These are phyloP conservation scores for Starmerella davenportii DNA, from an alignment of 805 yeast genomes.

Conservation along the genomic window DNA sequence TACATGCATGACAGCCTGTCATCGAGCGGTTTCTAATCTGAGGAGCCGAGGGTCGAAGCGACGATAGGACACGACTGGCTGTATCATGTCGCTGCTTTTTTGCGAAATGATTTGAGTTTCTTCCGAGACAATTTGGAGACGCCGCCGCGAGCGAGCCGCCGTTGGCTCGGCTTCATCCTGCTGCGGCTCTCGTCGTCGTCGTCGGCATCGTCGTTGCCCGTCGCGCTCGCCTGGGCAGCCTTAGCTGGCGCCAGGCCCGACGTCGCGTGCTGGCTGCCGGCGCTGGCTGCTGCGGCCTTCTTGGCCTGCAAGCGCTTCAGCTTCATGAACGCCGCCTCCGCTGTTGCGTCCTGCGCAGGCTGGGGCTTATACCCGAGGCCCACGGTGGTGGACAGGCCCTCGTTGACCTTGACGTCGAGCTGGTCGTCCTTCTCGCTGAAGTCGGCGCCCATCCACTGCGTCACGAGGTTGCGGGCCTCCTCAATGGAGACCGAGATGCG, in stretches of 20 bases:
- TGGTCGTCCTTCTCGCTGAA: slow-evolving; percentile 5
- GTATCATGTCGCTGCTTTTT: no score
- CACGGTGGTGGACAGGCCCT: slow-evolving; percentile 3
- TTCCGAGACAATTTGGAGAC: no score
- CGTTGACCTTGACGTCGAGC: background rate
- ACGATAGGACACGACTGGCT: no score
- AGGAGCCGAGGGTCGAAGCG: no score
- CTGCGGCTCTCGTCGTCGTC: background rate
- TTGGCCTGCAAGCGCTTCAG: background rate
- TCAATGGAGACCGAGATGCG: slow-evolving; percentile 10
- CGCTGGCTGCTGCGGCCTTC: no score
- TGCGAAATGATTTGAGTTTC: no score
- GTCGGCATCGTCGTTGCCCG: background rate
- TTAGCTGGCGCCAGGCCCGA: no score
- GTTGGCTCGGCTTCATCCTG: background rate
- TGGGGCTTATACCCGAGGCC: slow-evolving; percentile 10
- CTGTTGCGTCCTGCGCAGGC: background rate
- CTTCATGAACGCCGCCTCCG: slow-evolving; percentile 3
- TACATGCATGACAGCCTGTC: no score
- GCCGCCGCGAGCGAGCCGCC: background rate
- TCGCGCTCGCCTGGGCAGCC: no score
- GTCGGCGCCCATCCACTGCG: slow-evolving; percentile 13
- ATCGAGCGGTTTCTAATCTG: no score
- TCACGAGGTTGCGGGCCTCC: slow-evolving; percentile 12
- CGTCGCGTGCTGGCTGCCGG: no score